These are phyloP conservation scores for Lotmaria passim DNA, from an alignment of 208 protist species.

Conservation along the genomic window DNA sequence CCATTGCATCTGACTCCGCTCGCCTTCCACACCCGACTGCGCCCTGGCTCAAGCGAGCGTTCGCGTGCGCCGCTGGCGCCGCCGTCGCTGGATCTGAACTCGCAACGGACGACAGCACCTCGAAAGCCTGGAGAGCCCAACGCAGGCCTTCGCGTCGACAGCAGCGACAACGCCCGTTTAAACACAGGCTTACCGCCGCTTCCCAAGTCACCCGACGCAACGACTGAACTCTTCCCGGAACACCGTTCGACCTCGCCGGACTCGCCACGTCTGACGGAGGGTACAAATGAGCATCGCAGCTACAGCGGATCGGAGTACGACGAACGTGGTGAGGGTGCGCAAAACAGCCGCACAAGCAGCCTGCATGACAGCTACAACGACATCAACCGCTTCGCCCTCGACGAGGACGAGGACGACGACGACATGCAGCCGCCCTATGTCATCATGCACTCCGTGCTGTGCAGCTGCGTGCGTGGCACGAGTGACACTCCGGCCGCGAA, in stretches of 20 bases:
- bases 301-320: background rate
- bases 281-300: background rate
- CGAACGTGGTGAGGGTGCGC: background rate
- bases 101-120: background rate
- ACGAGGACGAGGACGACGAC: constrained; percentile 40
- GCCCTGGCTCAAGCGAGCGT: background rate
- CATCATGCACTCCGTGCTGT: constrained; percentile 59
- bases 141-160: too few relatives aligned
- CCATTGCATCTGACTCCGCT: constrained; percentile 18
- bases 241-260: background rate
- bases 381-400: background rate
- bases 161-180: too few relatives aligned
- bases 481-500: too few relatives aligned
- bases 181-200: background rate
- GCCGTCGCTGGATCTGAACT: constrained; percentile 8
- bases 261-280: background rate
- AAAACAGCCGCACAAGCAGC: background rate
- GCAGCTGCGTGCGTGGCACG: constrained; percentile 33
- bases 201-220: background rate
- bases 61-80: constrained; percentile 6
- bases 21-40: constrained; percentile 6
- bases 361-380: background rate
- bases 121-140: background rate
- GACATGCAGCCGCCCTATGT: constrained; percentile 33
- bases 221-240: background rate